Base-by-base conservation (phyloP, 2,329 filamentous ascomycete species). In the Conoideocrella luteorostrata region DNA sequence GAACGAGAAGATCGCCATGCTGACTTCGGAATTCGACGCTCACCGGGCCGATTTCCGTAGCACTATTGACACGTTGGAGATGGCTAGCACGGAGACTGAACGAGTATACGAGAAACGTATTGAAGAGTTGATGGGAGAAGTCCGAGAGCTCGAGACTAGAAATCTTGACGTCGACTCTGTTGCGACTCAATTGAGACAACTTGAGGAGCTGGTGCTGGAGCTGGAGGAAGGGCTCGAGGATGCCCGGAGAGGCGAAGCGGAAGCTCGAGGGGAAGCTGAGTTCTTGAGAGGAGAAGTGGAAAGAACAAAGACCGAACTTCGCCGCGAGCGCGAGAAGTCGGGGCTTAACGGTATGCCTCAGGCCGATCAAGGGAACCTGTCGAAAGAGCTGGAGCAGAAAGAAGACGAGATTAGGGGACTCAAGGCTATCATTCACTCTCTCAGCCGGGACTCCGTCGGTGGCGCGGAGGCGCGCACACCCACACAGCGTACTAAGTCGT, bases 321-420 rank as follows among this genome's bases (percentile, higher is more conserved):
- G 87, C 39, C 79, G 90, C 33, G 93, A 97, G 62, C 80, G 87
- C 21, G 91, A 96, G 58, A 93, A 93, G 64, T 80, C 82, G 2
- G 49, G 53, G 3, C 40, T 52, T 3, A 47, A 45, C 32, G 75
- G 75, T 15, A 50, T 53, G 5, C 56, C 56, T 33, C 63, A 60
- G 41, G 63, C 60, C 21, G 70, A 73, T 10, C 70, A 72, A 2
- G 63, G 69, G 9, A 67, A 72, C 20, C 63, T 71, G 37, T 75
- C 78, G 34, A 88, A 88, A 62, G 89, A 95, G 50, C 66, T 97
- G 23, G 89, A 94, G 60, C 86, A 95, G 59, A 93, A 94, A 61
- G 91, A 98, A 57, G 93, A 98, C 56, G 93, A 98, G 69, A 97
- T 98, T 57, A 80, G 91, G 49, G 93, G 93, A 37, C 76, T 98